Conservation (phyloP, 2,329 filamentous ascomycete species). For the Ceratocystis lukuohia region DNA sequence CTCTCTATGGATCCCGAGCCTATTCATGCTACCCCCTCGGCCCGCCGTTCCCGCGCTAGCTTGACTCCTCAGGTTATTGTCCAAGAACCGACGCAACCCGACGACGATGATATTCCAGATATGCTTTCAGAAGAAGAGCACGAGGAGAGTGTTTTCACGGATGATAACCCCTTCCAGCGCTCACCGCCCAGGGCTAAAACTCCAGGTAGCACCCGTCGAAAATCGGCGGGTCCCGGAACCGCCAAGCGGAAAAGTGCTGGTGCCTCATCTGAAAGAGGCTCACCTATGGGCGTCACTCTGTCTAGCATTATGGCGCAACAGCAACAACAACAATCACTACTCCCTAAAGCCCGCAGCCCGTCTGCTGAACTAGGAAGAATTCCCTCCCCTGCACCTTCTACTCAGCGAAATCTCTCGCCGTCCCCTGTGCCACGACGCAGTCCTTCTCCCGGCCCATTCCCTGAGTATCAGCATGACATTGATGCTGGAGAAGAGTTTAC, state of each 20-base stretch:
- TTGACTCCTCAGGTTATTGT: conserved; percentile 16
- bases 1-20: conserved; percentile 37
- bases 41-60: conserved; percentile 15
- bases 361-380: conserved; percentile 5
- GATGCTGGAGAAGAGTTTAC: conserved; percentile 86
- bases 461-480: conserved; percentile 26
- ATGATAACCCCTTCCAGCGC: conserved; percentile 88
- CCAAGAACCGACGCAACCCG: conserved; percentile 15
- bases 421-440: conserved; percentile 17
- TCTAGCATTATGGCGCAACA: conserved; percentile 20
- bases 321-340: conserved; percentile 8
- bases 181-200: conserved; percentile 45
- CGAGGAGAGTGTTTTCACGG: conserved; percentile 59
- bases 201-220: conserved; percentile 35
- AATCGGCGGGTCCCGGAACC: conserved; percentile 32
- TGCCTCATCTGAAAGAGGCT: conserved; percentile 28
- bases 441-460: conserved; percentile 18
- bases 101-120: conserved; percentile 25
- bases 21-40: conserved; percentile 29
- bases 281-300: conserved; percentile 15
- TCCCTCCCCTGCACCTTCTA: conserved; percentile 12
- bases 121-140: conserved; percentile 27
- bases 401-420: conserved; percentile 16
- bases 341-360: conserved; percentile 4
- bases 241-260: conserved; percentile 28